phyloP scores from a whole-genome alignment of 257 asterid species.

The Nicotiana tabacum region DNA sequence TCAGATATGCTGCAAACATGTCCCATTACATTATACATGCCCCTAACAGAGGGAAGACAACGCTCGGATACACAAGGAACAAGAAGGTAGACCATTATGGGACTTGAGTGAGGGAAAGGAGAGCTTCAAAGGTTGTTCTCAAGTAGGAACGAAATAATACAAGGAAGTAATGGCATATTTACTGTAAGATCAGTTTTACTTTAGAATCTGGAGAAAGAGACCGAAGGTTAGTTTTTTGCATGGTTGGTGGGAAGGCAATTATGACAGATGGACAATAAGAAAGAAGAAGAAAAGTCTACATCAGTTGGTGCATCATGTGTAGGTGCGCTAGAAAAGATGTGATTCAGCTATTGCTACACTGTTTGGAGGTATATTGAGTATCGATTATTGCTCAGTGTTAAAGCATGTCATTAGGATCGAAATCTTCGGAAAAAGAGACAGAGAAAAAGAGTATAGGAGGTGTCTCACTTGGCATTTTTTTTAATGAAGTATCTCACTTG shows the following conservation, averaged over 20 bases:
- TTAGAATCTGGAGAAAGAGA: background rate
- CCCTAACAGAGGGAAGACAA: background rate
- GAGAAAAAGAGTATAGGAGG: background rate
- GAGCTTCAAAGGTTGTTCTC: background rate
- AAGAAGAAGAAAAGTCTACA: background rate
- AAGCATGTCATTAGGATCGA: background rate
- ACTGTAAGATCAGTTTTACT: background rate
- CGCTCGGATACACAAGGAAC: background rate
- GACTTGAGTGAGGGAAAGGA: background rate
- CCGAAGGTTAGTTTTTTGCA: background rate
- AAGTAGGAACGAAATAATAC: background rate
- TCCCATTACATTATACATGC: background rate
- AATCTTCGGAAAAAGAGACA: background rate
- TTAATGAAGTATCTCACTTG: background rate
- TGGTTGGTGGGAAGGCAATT: background rate
- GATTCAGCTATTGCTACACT: background rate
- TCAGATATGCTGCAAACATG: background rate
- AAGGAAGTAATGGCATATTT: background rate
- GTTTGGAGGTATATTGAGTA: background rate
- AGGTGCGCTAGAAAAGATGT: background rate
- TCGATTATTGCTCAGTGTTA: background rate
- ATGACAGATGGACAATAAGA: background rate
- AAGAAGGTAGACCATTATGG: background rate
- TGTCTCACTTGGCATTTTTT: background rate
- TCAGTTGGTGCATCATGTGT: background rate